Evolutionary conservation across 441 rosid genomes (phyloP).

Genomic region (Pelargonium fulgidum): DNA sequence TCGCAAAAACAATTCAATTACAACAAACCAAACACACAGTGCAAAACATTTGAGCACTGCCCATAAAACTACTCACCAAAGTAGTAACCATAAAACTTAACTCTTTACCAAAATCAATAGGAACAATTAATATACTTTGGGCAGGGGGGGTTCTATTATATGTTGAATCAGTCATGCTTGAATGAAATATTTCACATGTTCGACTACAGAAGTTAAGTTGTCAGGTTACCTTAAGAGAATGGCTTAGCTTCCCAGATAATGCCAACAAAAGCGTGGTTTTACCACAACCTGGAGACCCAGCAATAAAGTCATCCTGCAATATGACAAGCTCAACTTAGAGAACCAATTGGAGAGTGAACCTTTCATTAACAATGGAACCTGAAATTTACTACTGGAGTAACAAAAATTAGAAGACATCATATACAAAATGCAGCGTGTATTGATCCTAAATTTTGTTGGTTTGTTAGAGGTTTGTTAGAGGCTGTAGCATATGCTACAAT

Average conservation of each 20-base stretch:
- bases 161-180: no score
- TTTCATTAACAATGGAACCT: conserved; percentile 15
- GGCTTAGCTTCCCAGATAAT: conserved; percentile 43
- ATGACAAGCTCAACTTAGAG: background rate
- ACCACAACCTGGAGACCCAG: conserved; percentile 75
- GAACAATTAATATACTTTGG: no score
- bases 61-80: no score
- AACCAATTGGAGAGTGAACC: conserved; percentile 20
- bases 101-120: no score
- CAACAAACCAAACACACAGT: background rate
- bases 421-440: no score
- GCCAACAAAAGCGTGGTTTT: conserved; percentile 53
- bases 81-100: no score
- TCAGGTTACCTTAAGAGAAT: conserved; percentile 44
- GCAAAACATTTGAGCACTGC: background rate
- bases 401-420: background rate
- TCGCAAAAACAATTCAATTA: background rate
- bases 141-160: no score
- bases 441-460: no score
- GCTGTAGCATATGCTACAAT: background rate
- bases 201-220: background rate
- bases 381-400: background rate
- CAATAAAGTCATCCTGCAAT: conserved; percentile 50
- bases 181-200: no score
- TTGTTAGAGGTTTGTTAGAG: conserved; percentile 8